Percentiles rank a stretch among this genome's conserved stretches.
Conservation (phyloP, 495 filamentous ascomycete species). For the Darksidea phi region DNA sequence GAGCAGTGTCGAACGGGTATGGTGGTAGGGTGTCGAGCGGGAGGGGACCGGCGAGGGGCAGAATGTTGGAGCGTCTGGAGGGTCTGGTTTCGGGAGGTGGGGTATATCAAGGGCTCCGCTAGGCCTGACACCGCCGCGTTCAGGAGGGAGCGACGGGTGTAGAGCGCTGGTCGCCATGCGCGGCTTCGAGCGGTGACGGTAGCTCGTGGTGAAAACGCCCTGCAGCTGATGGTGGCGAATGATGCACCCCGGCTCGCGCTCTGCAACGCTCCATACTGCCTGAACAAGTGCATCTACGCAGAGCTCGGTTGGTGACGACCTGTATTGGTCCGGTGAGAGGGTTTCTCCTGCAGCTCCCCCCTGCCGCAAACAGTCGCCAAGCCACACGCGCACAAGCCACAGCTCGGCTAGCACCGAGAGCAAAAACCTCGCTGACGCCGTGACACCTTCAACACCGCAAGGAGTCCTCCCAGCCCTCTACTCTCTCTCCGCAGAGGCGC, state of each 20-base stretch:
- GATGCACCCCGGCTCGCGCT: background rate
- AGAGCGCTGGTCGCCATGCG: too few relatives aligned
- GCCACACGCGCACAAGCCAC: conserved; percentile 21
- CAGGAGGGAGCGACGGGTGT: too few relatives aligned
- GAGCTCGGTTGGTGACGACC: conserved; percentile 8
- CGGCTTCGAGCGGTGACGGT: background rate
- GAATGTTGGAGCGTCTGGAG: conserved; percentile 2
- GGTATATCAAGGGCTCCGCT: background rate
- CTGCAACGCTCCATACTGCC: conserved; percentile 14
- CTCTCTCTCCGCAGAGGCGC: conserved; percentile 12
- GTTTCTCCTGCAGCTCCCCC: conserved; percentile 5
- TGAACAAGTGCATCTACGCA: conserved; percentile 28
- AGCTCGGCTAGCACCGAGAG: background rate
- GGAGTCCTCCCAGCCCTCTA: conserved; percentile 33
- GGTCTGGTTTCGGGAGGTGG: background rate
- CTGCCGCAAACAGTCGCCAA: background rate
- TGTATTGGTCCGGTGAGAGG: conserved; percentile 20
- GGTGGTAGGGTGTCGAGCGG: conserved; percentile 5
- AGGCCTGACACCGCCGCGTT: too few relatives aligned
- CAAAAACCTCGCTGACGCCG: background rate
- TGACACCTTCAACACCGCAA: conserved; percentile 28
- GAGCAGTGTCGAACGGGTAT: conserved; percentile 42
- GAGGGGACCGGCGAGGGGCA: conserved; percentile 13
- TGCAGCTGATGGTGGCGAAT: background rate
- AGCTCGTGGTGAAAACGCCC: conserved; percentile 2